Conservation (phyloP, 2,329 filamentous ascomycete species). For the Penicillium sp. region DNA sequence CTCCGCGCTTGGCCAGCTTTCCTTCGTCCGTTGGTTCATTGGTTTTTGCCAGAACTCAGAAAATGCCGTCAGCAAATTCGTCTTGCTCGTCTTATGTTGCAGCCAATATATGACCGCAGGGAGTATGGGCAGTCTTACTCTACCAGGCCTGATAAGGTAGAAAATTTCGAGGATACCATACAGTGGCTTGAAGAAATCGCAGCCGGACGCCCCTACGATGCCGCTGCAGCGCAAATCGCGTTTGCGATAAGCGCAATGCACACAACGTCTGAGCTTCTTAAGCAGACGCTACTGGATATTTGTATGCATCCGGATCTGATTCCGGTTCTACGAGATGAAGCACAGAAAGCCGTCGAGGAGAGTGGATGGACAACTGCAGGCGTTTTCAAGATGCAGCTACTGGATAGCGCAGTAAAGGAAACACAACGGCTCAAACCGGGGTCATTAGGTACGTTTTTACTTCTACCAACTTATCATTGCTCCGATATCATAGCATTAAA, state of each 20-base stretch:
- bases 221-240: conserved; percentile 13
- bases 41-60: not conserved
- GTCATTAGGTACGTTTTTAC: not conserved
- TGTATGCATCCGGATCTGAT: not conserved
- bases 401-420: conserved; percentile 21
- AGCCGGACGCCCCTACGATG: conserved; percentile 12
- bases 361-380: conserved; percentile 10
- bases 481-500: not conserved
- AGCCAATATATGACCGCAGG: not conserved
- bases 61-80: not conserved
- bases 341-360: conserved; percentile 1
- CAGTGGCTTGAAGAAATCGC: conserved; percentile 16
- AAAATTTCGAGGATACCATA: conserved; percentile 13
- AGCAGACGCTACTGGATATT: not conserved
- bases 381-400: conserved; percentile 19
- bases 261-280: conserved; percentile 11
- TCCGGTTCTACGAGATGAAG: conserved; percentile 7
- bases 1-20: not conserved
- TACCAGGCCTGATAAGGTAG: not conserved
- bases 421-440: conserved; percentile 14
- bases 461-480: not conserved
- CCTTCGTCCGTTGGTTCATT: not conserved
- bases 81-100: not conserved
- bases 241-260: conserved; percentile 18
- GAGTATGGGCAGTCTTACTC: not conserved